Evolutionary conservation across 345 rosid species (phyloP).

Genomic region (Salix viminalis): DNA sequence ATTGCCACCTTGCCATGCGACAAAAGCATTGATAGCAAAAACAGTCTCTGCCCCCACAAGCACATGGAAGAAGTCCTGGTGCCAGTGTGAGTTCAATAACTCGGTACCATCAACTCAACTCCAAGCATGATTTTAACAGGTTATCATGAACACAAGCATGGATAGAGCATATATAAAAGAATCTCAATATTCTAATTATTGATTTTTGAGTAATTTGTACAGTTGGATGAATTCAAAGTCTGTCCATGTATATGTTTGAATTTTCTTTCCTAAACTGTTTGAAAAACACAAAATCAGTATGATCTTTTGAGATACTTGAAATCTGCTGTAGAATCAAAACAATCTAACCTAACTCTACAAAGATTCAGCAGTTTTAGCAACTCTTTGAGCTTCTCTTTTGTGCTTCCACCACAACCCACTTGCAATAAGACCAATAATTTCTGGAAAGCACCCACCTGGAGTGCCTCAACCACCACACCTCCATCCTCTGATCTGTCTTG

Average conservation of each 20-base stretch:
- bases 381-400: conserved; percentile 27
- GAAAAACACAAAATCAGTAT: background rate
- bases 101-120: background rate
- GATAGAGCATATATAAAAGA: background rate
- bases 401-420: conserved; percentile 22
- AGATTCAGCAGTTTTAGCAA: conserved; percentile 31
- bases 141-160: background rate
- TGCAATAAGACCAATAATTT: conserved; percentile 32
- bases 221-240: background rate
- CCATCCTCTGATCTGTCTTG: background rate
- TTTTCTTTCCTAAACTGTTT: background rate
- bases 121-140: background rate
- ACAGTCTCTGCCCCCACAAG: too few species aligned
- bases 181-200: background rate
- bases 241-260: background rate
- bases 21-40: too few species aligned
- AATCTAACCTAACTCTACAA: conserved; percentile 18
- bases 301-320: conserved; percentile 27
- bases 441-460: conserved; percentile 29
- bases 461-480: conserved; percentile 23
- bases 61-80: too few species aligned
- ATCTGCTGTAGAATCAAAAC: conserved; percentile 29
- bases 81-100: too few species aligned
- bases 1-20: too few species aligned
- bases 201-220: background rate